Conservation (phyloP, 345 rosid species). For the Arabidopsis arenosa region DNA sequence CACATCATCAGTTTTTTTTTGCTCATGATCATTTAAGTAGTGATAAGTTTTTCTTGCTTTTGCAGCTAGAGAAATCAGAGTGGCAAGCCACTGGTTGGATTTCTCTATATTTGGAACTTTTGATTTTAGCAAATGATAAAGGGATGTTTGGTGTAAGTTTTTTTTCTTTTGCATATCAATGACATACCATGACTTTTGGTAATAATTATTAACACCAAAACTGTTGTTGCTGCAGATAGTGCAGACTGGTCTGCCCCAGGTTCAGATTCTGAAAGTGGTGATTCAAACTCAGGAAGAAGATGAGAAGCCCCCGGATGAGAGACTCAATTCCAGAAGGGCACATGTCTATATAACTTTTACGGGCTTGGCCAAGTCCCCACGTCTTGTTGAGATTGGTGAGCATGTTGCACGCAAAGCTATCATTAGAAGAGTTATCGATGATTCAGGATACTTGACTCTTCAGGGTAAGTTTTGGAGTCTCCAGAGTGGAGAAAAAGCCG, state of each 20-base stretch:
- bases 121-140: neutral
- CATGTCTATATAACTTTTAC: too few relatives aligned
- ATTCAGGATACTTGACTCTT: too few relatives aligned
- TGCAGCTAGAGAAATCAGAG: neutral
- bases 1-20: neutral
- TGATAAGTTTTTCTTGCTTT: conserved; percentile 3
- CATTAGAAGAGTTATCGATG: too few relatives aligned
- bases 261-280: neutral
- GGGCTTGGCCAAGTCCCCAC: too few relatives aligned
- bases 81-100: neutral
- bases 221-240: neutral
- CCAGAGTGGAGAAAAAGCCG: too few relatives aligned
- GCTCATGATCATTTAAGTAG: neutral
- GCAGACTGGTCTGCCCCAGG: neutral
- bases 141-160: neutral
- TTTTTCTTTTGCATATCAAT: neutral
- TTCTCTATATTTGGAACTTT: neutral
- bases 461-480: too few relatives aligned
- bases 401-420: too few relatives aligned
- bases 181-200: neutral
- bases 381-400: too few relatives aligned
- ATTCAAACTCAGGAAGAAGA: neutral
- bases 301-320: too few relatives aligned
- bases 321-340: too few relatives aligned
- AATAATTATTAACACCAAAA: neutral